A percentile compares a stretch with the other conserved stretches of the same genome.
phyloP scores from a whole-genome alignment of 2,329 filamentous ascomycete species.

The Aspergillus novofumigatus region DNA sequence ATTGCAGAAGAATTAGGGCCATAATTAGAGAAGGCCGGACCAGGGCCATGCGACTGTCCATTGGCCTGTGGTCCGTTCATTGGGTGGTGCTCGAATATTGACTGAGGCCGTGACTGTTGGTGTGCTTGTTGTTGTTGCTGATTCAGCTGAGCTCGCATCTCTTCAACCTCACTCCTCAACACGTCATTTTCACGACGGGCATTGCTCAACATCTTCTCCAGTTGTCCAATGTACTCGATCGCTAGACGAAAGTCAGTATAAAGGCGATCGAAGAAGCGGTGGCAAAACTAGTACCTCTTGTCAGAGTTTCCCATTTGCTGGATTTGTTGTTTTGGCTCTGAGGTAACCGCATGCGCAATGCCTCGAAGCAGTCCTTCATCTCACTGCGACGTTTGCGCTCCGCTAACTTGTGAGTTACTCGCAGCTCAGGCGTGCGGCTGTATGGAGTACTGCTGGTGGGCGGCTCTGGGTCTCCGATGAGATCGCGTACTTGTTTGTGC shows the following conservation, averaged over 20 bases:
- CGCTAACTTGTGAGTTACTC: constrained; percentile 48
- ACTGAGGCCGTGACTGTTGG: constrained; percentile 26
- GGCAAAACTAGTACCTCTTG: constrained; percentile 34
- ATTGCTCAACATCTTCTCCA: constrained; percentile 40
- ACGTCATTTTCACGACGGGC: constrained; percentile 37
- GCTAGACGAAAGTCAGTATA: constrained; percentile 27
- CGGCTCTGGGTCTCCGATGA: constrained; percentile 45
- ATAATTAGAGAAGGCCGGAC: constrained; percentile 27
- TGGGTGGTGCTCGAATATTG: constrained; percentile 35
- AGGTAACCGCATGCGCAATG: constrained; percentile 42
- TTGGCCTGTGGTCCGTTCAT: constrained; percentile 32
- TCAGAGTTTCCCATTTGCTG: constrained; percentile 51
- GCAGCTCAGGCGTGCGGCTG: constrained; percentile 47
- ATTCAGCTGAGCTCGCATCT: constrained; percentile 37
- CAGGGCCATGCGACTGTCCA: constrained; percentile 28
- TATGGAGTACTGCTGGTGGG: constrained; percentile 43
- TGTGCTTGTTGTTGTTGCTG: constrained; percentile 28
- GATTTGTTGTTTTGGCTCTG: constrained; percentile 48
- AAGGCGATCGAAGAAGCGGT: background rate
- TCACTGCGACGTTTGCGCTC: constrained; percentile 50
- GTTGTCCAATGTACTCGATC: constrained; percentile 45
- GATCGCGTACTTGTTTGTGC: constrained; percentile 45
- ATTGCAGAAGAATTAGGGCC: constrained; percentile 24
- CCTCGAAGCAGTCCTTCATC: constrained; percentile 51
- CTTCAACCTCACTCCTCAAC: constrained; percentile 34